Evolutionary conservation across 1,284 basidiomycete genomes (phyloP).

Genomic region (Tilletia setariae): DNA sequence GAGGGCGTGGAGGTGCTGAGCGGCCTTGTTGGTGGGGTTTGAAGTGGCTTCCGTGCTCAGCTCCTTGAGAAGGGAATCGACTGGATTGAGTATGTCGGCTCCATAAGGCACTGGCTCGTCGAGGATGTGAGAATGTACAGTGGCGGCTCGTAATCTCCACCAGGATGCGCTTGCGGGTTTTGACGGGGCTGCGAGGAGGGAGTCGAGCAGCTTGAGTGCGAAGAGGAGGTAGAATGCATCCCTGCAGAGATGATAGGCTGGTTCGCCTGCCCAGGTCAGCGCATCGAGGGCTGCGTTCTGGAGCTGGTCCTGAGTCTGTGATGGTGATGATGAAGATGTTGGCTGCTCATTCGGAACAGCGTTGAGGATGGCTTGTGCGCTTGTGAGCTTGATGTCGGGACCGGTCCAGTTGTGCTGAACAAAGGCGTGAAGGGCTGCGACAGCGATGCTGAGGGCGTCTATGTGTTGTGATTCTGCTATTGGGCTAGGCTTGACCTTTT

Average conservation of each 20-base stretch:
- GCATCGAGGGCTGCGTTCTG: constrained; percentile 68
- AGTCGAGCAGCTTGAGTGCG: constrained; percentile 68
- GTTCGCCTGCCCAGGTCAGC: constrained; percentile 83
- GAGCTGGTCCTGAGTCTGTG: constrained; percentile 60
- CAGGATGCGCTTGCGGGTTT: constrained; percentile 48
- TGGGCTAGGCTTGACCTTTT: neutral
- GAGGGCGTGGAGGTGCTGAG: constrained; percentile 65
- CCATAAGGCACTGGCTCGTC: constrained; percentile 76
- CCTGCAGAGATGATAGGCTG: constrained; percentile 84
- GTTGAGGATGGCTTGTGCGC: constrained; percentile 56
- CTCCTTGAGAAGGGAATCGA: constrained; percentile 60
- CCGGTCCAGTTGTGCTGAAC: constrained; percentile 96
- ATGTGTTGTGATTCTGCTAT: neutral
- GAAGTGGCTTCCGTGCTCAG: constrained; percentile 8
- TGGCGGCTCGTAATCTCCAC: constrained; percentile 75
- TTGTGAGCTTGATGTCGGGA: constrained; percentile 64
- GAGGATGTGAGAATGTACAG: constrained; percentile 77
- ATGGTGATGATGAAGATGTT: constrained; percentile 56
- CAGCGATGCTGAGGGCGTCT: constrained; percentile 63
- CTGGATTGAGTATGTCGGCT: constrained; percentile 58
- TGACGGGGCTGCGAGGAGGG: constrained; percentile 54
- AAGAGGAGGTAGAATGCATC: constrained; percentile 72
- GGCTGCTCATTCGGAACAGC: constrained; percentile 53
- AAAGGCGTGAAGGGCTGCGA: constrained; percentile 82
- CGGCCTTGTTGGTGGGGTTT: constrained; percentile 23